Conservation (phyloP, 2,329 filamentous ascomycete species). For the Fusarium sp. region DNA sequence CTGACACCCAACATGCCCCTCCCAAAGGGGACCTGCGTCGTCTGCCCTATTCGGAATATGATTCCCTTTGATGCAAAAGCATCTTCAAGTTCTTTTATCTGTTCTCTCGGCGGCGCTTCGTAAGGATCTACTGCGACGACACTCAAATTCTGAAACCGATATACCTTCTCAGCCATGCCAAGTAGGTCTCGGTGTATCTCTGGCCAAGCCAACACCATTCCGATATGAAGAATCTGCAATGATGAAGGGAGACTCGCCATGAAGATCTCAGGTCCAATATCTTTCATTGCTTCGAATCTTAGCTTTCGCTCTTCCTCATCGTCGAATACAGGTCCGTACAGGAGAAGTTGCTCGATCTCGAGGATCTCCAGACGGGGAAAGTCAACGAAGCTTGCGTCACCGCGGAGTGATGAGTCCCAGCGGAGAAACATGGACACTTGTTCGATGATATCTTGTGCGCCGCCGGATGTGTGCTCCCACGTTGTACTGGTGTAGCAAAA, state of each 20-base stretch:
- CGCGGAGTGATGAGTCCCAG: slow-evolving; percentile 39
- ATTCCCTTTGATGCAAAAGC: slow-evolving; percentile 32
- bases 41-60: slow-evolving; percentile 33
- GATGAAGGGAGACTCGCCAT: slow-evolving; percentile 41
- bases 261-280: slow-evolving; percentile 36
- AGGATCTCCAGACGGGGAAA: slow-evolving; percentile 41
- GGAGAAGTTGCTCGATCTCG: slow-evolving; percentile 41
- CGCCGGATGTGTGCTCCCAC: slow-evolving; percentile 36
- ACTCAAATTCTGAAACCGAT: slow-evolving; percentile 34
- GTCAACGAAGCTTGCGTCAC: slow-evolving; percentile 38
- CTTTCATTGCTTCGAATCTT: slow-evolving; percentile 28
- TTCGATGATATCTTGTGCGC: slow-evolving; percentile 40
- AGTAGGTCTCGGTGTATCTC: slow-evolving; percentile 40
- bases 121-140: slow-evolving; percentile 41
- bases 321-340: slow-evolving; percentile 41
- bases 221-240: slow-evolving; percentile 37
- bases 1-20: slow-evolving; percentile 41
- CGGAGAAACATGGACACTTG: slow-evolving; percentile 36
- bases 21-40: slow-evolving; percentile 39
- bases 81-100: slow-evolving; percentile 33
- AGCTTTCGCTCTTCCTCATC: slow-evolving; percentile 30
- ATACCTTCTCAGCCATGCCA: slow-evolving; percentile 33
- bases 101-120: slow-evolving; percentile 24
- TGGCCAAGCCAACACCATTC: slow-evolving; percentile 42
- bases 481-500: slow-evolving; percentile 42